Conservation (phyloP, 2,329 filamentous ascomycete genomes). For the Aaosphaeria arxii region DNA sequence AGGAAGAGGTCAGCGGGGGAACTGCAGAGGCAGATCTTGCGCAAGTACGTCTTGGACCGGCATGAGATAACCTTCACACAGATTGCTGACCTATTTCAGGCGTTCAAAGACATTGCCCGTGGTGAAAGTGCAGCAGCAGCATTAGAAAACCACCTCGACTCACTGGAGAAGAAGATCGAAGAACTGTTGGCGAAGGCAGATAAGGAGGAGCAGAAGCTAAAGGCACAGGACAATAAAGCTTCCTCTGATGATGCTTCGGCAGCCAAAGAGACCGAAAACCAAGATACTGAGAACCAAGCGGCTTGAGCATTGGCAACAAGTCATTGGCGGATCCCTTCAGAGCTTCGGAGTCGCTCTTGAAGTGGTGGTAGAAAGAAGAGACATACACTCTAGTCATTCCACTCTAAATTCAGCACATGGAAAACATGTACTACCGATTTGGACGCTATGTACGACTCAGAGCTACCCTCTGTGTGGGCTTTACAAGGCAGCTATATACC, state of each 20-base stretch:
- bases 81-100: conserved; percentile 27
- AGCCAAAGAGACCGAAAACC: conserved; percentile 5
- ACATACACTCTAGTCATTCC: no score
- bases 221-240: conserved; percentile 6
- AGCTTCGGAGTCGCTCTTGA: no score
- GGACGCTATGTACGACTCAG: no score
- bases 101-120: conserved; percentile 50
- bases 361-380: no score
- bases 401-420: no score
- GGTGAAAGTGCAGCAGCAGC: conserved; percentile 56
- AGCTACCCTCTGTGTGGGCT: no score
- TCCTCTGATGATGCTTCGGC: conserved; percentile 6
- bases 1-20: neutral
- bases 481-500: conserved; percentile 16
- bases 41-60: conserved; percentile 15
- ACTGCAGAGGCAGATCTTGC: conserved; percentile 33
- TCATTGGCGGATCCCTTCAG: no score
- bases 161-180: conserved; percentile 56
- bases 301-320: neutral
- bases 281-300: conserved; percentile 2
- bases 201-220: conserved; percentile 33
- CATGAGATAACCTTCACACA: neutral
- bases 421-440: no score
- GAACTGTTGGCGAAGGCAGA: conserved; percentile 50
- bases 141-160: conserved; percentile 53